A percentile compares a stretch with the other conserved stretches of the same genome.
phyloP scores from a whole-genome alignment of 2,329 filamentous ascomycete genomes.

The Podosphaera aphanis region DNA sequence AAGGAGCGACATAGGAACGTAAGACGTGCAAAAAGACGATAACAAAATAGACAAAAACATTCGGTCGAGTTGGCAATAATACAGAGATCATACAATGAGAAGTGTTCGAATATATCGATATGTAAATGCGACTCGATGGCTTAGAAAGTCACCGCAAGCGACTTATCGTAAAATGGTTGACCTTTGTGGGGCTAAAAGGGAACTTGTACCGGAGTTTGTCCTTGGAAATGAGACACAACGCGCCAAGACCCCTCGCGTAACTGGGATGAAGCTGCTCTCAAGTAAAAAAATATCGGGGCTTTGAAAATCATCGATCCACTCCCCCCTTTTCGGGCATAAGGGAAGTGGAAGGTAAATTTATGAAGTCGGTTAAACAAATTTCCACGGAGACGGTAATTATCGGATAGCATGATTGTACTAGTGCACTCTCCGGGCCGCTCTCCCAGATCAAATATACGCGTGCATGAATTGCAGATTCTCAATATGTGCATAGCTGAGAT shows the following conservation, averaged over 20 bases:
- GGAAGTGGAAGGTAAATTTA: neutral
- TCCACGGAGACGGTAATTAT: neutral
- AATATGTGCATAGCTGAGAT: too few species aligned
- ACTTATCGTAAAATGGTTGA: neutral
- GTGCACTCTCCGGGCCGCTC: neutral
- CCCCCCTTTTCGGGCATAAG: neutral
- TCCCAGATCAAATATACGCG: too few species aligned
- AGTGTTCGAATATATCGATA: neutral
- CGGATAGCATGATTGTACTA: neutral
- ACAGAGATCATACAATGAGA: constrained; percentile 3
- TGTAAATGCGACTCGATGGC: neutral
- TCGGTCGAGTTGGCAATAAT: constrained; percentile 9
- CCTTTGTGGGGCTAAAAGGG: neutral
- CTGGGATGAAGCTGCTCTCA: neutral
- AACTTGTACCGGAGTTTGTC: neutral
- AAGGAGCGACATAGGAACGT: constrained; percentile 12
- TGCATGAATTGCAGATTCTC: too few species aligned
- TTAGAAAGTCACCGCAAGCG: neutral
- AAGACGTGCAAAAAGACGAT: constrained; percentile 4
- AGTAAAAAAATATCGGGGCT: neutral
- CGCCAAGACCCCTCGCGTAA: neutral
- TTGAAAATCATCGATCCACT: neutral
- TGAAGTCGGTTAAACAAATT: neutral
- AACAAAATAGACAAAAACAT: constrained; percentile 9
- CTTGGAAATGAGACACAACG: neutral